Evolutionary conservation across 2,329 filamentous ascomycete genomes (phyloP), one percentile per base, ranked within the genome.

Genomic region (Exophiala sp.): DNA sequence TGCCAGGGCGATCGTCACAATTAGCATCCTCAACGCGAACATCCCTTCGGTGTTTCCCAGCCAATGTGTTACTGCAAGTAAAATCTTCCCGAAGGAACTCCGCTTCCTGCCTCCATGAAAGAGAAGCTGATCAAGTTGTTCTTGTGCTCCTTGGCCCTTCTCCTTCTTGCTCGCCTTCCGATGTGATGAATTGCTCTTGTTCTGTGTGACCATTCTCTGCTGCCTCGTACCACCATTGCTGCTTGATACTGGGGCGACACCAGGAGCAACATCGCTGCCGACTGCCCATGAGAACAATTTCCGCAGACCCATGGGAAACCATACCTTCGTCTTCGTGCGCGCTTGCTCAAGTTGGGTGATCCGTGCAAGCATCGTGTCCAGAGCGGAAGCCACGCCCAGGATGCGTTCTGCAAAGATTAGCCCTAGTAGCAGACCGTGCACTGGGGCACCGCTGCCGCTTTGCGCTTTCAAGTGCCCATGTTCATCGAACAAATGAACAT

Each of bases 371-470:
- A 78, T 56, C 1, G 56, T 54, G 35, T 75, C 69, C 4, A 69
- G 65, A 0, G 68, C 62, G 0, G 64, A 12, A 62, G 56, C 59
- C 8, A 68, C 51, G 5, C 54, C 58, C 5, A 69, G 46, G 5
- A 78, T 66, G 11, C 72, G 69, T 61, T 79, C 75, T 49, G 79
- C 75, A 6, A 77, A 66, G 3, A 78, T 72, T 72, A 80, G 76
- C 11, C 71, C 69, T 3, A 76, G 57, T 2, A 77, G 65, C n/a
- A 79, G 67, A 0, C 71, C 74, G 0, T 68, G 65, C 1, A 78
- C 52, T 6, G 65, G 62, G 0, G 65, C 64, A 3, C 66, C 60
- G 0, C 64, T 61, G 2, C 49, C 29, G 8, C 62, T 56, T 2
- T 63, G 62, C 1, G 63, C 16, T 14, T 69, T 71, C 1, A 77